A percentile compares a stretch with the other conserved stretches of the same genome.
These are phyloP conservation scores for Amanita molliuscula DNA, from an alignment of 768 basidiomycete genomes.

Conservation along the genomic window DNA sequence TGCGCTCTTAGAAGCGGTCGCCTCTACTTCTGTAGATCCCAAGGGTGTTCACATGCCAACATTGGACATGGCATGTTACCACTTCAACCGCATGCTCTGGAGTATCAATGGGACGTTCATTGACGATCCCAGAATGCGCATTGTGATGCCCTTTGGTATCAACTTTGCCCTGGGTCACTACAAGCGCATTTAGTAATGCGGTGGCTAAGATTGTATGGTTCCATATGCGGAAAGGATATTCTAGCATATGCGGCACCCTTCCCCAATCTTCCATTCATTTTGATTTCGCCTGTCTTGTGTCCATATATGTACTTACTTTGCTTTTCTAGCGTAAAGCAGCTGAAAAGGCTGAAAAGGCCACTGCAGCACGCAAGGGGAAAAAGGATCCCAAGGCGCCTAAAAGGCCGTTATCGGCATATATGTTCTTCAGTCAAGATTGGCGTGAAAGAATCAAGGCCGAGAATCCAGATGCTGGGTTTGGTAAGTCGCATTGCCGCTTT, in stretches of 20 bases:
- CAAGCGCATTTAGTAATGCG: not conserved
- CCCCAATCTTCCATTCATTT: not conserved
- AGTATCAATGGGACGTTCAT: not conserved
- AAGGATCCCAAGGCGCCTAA: slow-evolving; percentile 86
- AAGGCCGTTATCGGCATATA: slow-evolving; percentile 91
- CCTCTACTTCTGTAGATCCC: not conserved
- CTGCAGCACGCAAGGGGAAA: slow-evolving; percentile 38
- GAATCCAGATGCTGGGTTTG: slow-evolving; percentile 92
- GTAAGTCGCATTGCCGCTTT: slow-evolving; percentile 29
- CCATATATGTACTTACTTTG: not conserved
- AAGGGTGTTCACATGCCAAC: not conserved
- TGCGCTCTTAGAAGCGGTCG: slow-evolving; percentile 1
- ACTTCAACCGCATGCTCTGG: not conserved
- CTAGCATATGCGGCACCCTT: not conserved
- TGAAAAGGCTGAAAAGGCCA: slow-evolving; percentile 56
- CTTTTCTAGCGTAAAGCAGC: slow-evolving; percentile 60
- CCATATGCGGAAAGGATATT: not conserved
- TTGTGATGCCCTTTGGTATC: not conserved
- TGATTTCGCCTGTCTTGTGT: not conserved
- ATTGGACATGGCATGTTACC: not conserved
- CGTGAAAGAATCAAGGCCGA: slow-evolving; percentile 91
- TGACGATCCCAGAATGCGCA: not conserved
- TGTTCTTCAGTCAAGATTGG: slow-evolving; percentile 98
- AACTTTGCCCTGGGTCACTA: not conserved
- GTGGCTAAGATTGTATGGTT: not conserved